Percentiles rank a stretch among this genome's conserved stretches.
Evolutionary conservation across 2,329 filamentous ascomycete genomes (phyloP).

Genomic region (Claviceps fusiformis): DNA sequence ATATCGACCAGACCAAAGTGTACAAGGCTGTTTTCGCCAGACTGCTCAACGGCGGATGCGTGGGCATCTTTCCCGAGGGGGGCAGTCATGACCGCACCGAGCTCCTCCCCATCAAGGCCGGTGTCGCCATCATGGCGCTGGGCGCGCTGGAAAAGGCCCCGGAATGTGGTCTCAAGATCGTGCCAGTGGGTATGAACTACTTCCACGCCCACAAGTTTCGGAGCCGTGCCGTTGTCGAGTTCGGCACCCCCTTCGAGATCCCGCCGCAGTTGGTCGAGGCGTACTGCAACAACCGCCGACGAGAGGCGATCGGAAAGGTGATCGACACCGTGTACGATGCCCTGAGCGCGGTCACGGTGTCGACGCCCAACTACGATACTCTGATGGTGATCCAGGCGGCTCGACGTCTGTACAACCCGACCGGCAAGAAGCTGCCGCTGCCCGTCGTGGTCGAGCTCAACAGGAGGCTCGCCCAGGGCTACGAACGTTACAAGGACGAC

Average conservation of each 20-base stretch:
- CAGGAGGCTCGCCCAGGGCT: constrained; percentile 77
- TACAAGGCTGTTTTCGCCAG: constrained; percentile 87
- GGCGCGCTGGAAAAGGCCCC: constrained; percentile 77
- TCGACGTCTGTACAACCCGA: constrained; percentile 83
- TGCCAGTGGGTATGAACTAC: constrained; percentile 98
- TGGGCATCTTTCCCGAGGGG: constrained; percentile 94
- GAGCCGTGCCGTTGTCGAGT: constrained; percentile 89
- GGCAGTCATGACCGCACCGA: constrained; percentile 92
- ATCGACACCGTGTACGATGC: constrained; percentile 78
- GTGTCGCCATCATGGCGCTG: constrained; percentile 94
- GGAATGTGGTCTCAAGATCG: constrained; percentile 80
- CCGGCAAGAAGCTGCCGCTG: constrained; percentile 82
- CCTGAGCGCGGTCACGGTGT: constrained; percentile 79
- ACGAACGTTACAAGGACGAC: constrained; percentile 85
- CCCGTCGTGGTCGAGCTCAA: constrained; percentile 92
- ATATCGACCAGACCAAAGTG: constrained; percentile 86
- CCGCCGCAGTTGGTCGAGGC: constrained; percentile 69
- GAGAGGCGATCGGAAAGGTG: constrained; percentile 75
- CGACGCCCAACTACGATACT: constrained; percentile 87
- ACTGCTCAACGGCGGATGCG: constrained; percentile 69
- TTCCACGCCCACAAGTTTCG: constrained; percentile 98
- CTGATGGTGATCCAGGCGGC: constrained; percentile 95
- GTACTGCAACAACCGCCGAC: constrained; percentile 69
- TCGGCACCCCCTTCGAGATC: constrained; percentile 79
- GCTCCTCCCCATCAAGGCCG: constrained; percentile 83